A percentile compares a stretch with the other conserved stretches of the same genome.
Evolutionary conservation across 2,329 filamentous ascomycete species (phyloP).

Genomic region (Dothidotthia symphoricarpi): DNA sequence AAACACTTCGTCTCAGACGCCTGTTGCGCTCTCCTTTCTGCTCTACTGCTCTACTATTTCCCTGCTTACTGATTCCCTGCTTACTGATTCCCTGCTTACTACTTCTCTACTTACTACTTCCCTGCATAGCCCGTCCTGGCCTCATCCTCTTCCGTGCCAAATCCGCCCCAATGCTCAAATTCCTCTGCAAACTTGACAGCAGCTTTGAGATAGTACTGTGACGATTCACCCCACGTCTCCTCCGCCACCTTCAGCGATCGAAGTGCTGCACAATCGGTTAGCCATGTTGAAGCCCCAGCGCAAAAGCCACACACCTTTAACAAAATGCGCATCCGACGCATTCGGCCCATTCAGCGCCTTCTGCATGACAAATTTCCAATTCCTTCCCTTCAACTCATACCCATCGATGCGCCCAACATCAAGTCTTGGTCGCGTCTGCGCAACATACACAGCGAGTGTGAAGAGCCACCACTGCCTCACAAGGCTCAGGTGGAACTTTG

Average conservation of each 20-base stretch:
- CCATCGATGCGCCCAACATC: conserved; percentile 60
- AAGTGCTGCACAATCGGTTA: conserved; percentile 53
- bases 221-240: conserved; percentile 69
- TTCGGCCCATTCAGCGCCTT: conserved; percentile 67
- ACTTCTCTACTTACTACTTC: conserved; percentile 9
- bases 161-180: conserved; percentile 66
- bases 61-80: too few relatives aligned
- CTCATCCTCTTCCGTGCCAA: conserved; percentile 34
- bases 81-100: conserved; percentile 3
- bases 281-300: too few relatives aligned
- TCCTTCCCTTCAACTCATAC: conserved; percentile 60
- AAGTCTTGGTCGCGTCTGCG: conserved; percentile 70
- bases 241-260: conserved; percentile 73
- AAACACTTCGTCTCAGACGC: too few relatives aligned
- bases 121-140: conserved; percentile 26
- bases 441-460: conserved; percentile 72
- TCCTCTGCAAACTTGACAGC: conserved; percentile 72
- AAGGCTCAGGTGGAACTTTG: conserved; percentile 68
- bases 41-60: too few relatives aligned
- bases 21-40: too few relatives aligned
- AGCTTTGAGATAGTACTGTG: conserved; percentile 64
- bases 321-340: conserved; percentile 74
- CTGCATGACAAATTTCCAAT: conserved; percentile 75
- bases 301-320: conserved; percentile 68
- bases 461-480: conserved; percentile 90